Base-by-base conservation (phyloP, 495 filamentous ascomycete species). In the Saxophila tyrrhenica region DNA sequence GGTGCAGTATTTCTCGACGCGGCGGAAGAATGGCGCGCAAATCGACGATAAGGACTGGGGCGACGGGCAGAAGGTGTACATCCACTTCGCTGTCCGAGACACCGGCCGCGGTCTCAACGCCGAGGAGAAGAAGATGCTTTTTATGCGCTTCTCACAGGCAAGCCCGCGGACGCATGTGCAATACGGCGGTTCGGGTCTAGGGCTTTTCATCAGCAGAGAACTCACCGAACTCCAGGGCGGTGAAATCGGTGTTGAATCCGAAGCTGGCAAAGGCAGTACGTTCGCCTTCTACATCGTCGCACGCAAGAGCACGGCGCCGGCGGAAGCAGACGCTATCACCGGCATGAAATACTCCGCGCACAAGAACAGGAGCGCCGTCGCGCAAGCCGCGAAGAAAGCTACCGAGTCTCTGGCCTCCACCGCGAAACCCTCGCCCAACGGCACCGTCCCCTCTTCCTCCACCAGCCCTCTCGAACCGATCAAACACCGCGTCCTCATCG, bases 281-380 rank as follows among this genome's bases (percentile, higher is more conserved):
- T 94, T 94, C 69, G 84, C 84, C 15, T 94, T 94, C 65, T 91
- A 89, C 64, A 78, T 89, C 60, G 78, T 78, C 54, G 77, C 82
- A 1, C 67, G 78, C 29, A 66, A 73, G 32, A 74, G 73, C 3
- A 64, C 61, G 13, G 51, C 70, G 3, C 66, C 65, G 2, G 19
- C 50, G 32, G 64, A 68, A 25, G 39, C 42, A 0, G 51, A 51
- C 13, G 64, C 56, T 21, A 25, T 24, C 15, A 29, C 10, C 9
- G 25, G 51, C 21, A n/a, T 25, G 19, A 55, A 44, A 51, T 38
- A 46, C 20, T 23, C 10, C 13, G 45, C 19, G 20, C 21, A 24
- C 15, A 38, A 8, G 17, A 39, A 13, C 23, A 35, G 24, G 10
- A 20, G 2, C 24, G 22, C 15, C 20, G 21, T 20, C 17, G 25